Evolutionary conservation across 2,329 filamentous ascomycete species (phyloP).

Genomic region (Epichloe amarillans): DNA sequence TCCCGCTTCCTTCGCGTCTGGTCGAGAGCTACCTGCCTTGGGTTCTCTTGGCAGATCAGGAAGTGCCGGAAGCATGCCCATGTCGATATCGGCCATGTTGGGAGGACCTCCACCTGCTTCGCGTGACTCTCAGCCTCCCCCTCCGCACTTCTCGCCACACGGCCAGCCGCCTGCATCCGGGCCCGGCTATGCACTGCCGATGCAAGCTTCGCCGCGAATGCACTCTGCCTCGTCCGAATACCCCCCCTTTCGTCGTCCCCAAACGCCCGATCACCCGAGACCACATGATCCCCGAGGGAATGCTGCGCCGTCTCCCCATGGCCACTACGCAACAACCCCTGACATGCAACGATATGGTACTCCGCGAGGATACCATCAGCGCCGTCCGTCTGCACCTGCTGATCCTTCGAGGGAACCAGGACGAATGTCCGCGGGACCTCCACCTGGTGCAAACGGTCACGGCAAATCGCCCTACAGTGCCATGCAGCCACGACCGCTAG

Average conservation of each 20-base stretch:
- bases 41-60: slow-evolving; percentile 34
- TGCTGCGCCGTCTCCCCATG: slow-evolving; percentile 34
- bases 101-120: slow-evolving; percentile 33
- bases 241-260: slow-evolving; percentile 49
- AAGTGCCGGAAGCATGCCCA: slow-evolving; percentile 35
- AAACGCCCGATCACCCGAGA: slow-evolving; percentile 58
- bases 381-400: slow-evolving; percentile 32
- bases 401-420: slow-evolving; percentile 30
- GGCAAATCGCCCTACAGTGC: slow-evolving; percentile 31
- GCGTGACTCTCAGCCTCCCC: slow-evolving; percentile 25
- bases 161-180: slow-evolving; percentile 27
- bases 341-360: slow-evolving; percentile 47
- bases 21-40: slow-evolving; percentile 41
- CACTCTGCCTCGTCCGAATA: slow-evolving; percentile 45
- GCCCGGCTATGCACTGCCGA: slow-evolving; percentile 31
- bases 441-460: slow-evolving; percentile 37
- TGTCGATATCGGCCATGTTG: slow-evolving; percentile 50
- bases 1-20: slow-evolving; percentile 30
- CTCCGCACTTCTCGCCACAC: slow-evolving; percentile 30
- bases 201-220: slow-evolving; percentile 44
- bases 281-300: slow-evolving; percentile 35
- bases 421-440: slow-evolving; percentile 26
- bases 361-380: slow-evolving; percentile 40
- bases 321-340: slow-evolving; percentile 42
- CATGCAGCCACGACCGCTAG: slow-evolving; percentile 32